Conservation (phyloP, 176 grass and related monocot genomes). For the barley (Hordeum vulgare) region DNA sequence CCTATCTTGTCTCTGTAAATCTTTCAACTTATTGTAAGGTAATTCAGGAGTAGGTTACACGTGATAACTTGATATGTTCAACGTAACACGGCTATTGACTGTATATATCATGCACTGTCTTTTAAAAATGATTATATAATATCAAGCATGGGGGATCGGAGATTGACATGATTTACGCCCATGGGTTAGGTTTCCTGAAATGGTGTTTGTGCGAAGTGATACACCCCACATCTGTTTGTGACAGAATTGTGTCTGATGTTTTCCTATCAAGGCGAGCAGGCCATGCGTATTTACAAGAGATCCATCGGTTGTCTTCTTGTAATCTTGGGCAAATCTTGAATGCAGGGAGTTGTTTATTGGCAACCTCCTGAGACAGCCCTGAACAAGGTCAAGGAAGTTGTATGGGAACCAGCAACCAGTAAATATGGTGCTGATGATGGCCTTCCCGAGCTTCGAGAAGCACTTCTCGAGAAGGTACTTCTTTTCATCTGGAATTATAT, state of each 20-base stretch:
- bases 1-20: neutral
- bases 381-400: constrained; percentile 58
- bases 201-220: neutral
- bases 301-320: neutral
- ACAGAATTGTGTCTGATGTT: neutral
- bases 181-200: neutral
- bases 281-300: neutral
- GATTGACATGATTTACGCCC: neutral
- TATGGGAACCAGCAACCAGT: constrained; percentile 67
- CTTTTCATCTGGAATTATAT: neutral
- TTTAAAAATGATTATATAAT: neutral
- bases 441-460: constrained; percentile 76
- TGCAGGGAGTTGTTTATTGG: constrained; percentile 97
- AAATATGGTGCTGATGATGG: constrained; percentile 93
- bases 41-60: neutral
- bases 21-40: neutral
- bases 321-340: neutral
- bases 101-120: neutral
- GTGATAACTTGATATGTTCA: neutral
- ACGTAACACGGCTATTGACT: neutral
- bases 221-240: neutral
- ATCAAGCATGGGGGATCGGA: neutral
- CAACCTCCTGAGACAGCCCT: constrained; percentile 77
- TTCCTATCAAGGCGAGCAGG: neutral
- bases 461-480: constrained; percentile 82